Evolutionary conservation across 768 basidiomycete species (phyloP).

Genomic region (Leucogyrophana mollusca): DNA sequence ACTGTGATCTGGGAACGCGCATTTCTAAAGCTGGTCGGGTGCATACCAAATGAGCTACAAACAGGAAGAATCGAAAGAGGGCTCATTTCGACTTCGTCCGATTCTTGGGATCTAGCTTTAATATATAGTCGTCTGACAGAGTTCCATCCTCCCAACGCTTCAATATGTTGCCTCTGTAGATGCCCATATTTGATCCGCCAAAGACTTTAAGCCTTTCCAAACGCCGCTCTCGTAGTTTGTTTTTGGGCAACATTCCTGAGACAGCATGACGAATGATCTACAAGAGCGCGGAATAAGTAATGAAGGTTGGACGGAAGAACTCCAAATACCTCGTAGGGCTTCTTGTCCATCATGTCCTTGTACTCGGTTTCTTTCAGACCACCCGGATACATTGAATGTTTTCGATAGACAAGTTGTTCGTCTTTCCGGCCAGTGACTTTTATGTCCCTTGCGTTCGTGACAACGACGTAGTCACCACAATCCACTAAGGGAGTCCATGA

Average conservation of each 20-base stretch:
- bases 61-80: background rate
- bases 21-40: conserved; percentile 3
- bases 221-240: conserved; percentile 87
- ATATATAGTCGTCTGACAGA: conserved; percentile 40
- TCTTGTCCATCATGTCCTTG: conserved; percentile 75
- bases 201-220: conserved; percentile 89
- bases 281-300: conserved; percentile 1
- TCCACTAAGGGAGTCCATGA: conserved; percentile 56
- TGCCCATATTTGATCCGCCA: conserved; percentile 73
- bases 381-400: conserved; percentile 91
- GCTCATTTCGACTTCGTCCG: conserved; percentile 14
- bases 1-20: background rate
- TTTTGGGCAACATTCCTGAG: conserved; percentile 98
- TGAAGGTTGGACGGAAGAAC: background rate
- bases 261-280: conserved; percentile 96
- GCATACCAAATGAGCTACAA: background rate
- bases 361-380: conserved; percentile 92
- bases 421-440: conserved; percentile 89
- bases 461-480: conserved; percentile 96
- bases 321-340: conserved; percentile 82
- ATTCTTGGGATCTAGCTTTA: conserved; percentile 23
- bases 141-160: conserved; percentile 85
- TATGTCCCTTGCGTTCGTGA: conserved; percentile 83
- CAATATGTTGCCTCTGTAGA: conserved; percentile 73
- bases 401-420: conserved; percentile 82